Evolutionary conservation across 768 basidiomycete genomes (phyloP), one percentile per base, ranked within the genome.

Genomic region (Pisolithus tinctorius): DNA sequence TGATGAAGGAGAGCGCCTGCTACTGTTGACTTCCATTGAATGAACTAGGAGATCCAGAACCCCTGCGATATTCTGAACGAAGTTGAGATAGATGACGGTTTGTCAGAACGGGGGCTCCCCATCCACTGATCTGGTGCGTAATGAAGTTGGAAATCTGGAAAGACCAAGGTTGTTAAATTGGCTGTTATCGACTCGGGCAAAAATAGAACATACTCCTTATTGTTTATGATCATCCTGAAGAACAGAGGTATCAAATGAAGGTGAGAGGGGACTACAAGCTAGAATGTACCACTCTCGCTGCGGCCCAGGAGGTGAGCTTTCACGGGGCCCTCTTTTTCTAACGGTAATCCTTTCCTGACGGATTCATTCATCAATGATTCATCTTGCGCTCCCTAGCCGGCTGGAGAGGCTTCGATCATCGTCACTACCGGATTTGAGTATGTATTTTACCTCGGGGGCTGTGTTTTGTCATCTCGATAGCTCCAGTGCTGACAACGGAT

Each of bases 241-340:
- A 34, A 34, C n/a, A n/a, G n/a, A n/a, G 14, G 31, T 10, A 11
- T 34, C 31, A 34, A 4, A 14, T 4, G 31, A 13, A 5, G 11
- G 31, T 13, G 42, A 40, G 40, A 23, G n/a, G n/a, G n/a, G n/a
- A n/a, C n/a, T 6, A 16, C 17, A 4, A 10, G 16, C 23, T 52
- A 7, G 34, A 9, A 63, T 72, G 34, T 48, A 67, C 75, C 87
- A 60, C 83, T 86, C 70, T 87, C 85, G 52, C 82, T 84, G 65
- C 85, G 84, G n/a, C 86, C 86, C 6, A 91, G 75, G 41, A 91
- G 73, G 50, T 90, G 70, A 30, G 90, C 71, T 62, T 86, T 88
- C 54, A 89, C 81, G 0, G 86, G 82, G 55, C 75, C 76, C 67
- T n/a, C n/a, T n/a, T n/a, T n/a, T n/a, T n/a, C n/a, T n/a, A n/a